Evolutionary conservation across 2,329 filamentous ascomycete species (phyloP), one percentile per base, ranked within the genome.

Genomic region (Fusarium bactridioides): DNA sequence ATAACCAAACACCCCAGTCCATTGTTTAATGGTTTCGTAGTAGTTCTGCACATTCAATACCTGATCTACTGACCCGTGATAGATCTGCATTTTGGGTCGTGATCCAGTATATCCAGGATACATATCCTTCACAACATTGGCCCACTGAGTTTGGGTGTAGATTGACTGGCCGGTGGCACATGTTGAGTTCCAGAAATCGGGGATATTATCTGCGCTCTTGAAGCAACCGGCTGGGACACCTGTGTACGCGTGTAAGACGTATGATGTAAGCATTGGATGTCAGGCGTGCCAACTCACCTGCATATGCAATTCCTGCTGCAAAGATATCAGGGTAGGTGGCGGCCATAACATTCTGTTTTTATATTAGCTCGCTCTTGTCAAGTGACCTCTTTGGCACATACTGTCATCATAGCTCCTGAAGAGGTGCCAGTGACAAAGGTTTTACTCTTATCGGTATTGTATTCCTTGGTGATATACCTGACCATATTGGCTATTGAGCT

Each of bases 201-300:
- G 83, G 3, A 83, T 83, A 21, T 82, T 76, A 21, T 82, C 82
- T 13, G 76, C 74, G 27, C 80, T 78, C 56, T 76, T 79, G 76
- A 89, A 89, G 78, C 88, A 89, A n/a, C 87, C 87, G 31, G 85
- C 86, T 0, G 87, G 84, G 2, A 88, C 87, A 35, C 88, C 87
- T 4, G 85, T 78, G 70, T 87, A 89, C 21, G 81, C 82, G 25
- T 25, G 23, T 44, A 12, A 44, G 41, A 1, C 4, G 10, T 0
- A 16, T 25, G n/a, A 43, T 18, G 10, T 16, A 23, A 43, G 40
- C 15, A 11, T 9, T 5, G 3, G 16, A 3, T 25, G 10, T 19
- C 16, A 25, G 7, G 4, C 4, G 0, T 12, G 5, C 19, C 16
- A 6, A 12, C 41, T 25, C 86, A 35, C 88, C 87, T 4, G 86